phyloP scores from a whole-genome alignment of 257 asterid genomes.

The Eucommia ulmoides region DNA sequence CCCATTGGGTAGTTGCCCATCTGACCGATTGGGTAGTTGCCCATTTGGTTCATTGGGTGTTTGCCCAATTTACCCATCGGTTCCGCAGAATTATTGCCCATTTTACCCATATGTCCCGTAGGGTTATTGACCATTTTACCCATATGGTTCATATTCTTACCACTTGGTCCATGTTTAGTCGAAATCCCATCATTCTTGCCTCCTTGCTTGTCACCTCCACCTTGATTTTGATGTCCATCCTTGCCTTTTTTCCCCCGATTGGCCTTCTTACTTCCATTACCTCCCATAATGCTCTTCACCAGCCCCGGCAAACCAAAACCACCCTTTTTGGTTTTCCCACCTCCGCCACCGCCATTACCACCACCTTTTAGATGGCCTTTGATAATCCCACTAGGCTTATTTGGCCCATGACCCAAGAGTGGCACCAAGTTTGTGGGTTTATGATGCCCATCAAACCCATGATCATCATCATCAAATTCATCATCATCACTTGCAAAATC shows the following conservation, averaged over 20 bases:
- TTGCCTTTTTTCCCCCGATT: constrained; percentile 1
- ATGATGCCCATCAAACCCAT: constrained; percentile 14
- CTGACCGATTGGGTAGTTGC: constrained; percentile 14
- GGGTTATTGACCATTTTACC: no score
- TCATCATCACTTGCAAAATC: constrained; percentile 16
- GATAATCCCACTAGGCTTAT: background rate
- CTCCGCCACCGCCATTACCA: constrained; percentile 1
- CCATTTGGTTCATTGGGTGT: constrained; percentile 22
- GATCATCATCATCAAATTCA: constrained; percentile 21
- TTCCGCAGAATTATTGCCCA: no score
- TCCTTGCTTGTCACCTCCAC: constrained; percentile 23
- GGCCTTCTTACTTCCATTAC: background rate
- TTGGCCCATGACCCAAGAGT: constrained; percentile 2
- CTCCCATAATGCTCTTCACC: constrained; percentile 29
- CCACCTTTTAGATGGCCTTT: background rate
- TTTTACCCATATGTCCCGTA: constrained; percentile 27
- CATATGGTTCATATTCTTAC: constrained; percentile 11
- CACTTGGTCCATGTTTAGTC: constrained; percentile 14
- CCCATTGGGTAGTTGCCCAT: constrained; percentile 30
- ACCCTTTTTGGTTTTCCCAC: constrained; percentile 30
- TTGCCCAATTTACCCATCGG: constrained; percentile 24
- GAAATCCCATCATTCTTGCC: constrained; percentile 25
- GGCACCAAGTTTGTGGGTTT: constrained; percentile 18
- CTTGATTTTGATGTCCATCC: constrained; percentile 23
- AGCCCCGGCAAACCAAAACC: constrained; percentile 21